phyloP scores from a whole-genome alignment of 106 monocot genomes.

The Dioscorea zingiberensis region DNA sequence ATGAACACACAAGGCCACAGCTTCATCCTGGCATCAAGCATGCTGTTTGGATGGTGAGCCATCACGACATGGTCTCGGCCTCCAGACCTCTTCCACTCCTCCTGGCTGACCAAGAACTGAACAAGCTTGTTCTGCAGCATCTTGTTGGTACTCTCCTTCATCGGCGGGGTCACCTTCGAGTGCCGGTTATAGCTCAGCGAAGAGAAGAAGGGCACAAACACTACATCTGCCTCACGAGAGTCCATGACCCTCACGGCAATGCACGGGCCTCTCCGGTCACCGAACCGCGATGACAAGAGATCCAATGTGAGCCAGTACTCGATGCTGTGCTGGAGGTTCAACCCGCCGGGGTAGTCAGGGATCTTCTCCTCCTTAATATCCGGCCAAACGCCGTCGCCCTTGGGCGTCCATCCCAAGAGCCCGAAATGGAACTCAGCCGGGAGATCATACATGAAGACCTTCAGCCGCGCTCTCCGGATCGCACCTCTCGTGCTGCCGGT shows the following conservation, averaged over 20 bases:
- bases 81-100: slow-evolving; percentile 65
- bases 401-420: slow-evolving; percentile 48
- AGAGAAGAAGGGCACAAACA: slow-evolving; percentile 81
- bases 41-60: slow-evolving; percentile 82
- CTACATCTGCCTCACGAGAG: slow-evolving; percentile 52
- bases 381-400: slow-evolving; percentile 43
- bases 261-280: slow-evolving; percentile 20
- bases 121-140: slow-evolving; percentile 55
- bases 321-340: slow-evolving; percentile 76
- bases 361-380: slow-evolving; percentile 24
- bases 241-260: slow-evolving; percentile 51
- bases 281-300: slow-evolving; percentile 42
- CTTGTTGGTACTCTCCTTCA: slow-evolving; percentile 38
- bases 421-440: slow-evolving; percentile 72
- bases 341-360: slow-evolving; percentile 63
- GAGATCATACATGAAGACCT: slow-evolving; percentile 80
- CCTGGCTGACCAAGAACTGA: slow-evolving; percentile 28
- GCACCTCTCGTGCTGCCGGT: slow-evolving; percentile 21
- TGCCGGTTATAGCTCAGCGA: slow-evolving; percentile 76
- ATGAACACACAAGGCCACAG: slow-evolving; percentile 59
- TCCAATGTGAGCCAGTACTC: slow-evolving; percentile 89
- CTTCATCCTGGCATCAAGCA: slow-evolving; percentile 58
- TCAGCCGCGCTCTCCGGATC: slow-evolving; percentile 37
- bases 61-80: slow-evolving; percentile 66
- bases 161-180: slow-evolving; percentile 32